phyloP scores from a whole-genome alignment of 495 filamentous ascomycete genomes.

The Monascus purpureus region DNA sequence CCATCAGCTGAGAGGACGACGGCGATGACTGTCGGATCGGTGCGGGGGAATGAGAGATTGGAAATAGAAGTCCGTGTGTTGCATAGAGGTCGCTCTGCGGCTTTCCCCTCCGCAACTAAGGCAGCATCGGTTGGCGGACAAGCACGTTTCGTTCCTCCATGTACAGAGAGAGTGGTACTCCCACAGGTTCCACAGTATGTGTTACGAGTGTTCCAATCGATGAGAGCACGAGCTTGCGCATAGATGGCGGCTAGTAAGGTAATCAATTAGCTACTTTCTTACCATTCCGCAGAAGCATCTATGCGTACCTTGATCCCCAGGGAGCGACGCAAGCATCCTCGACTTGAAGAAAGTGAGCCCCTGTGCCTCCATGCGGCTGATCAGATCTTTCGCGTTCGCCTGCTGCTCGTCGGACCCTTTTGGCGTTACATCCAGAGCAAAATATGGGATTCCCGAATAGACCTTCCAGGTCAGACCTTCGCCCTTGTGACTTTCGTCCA shows the following conservation, averaged over 20 bases:
- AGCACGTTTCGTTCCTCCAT: constrained; percentile 80
- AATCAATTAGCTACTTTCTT: constrained; percentile 6
- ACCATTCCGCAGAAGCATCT: no score
- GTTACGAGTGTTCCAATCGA: constrained; percentile 93
- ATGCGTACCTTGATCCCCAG: constrained; percentile 44
- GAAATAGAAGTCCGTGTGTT: constrained; percentile 50
- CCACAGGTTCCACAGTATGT: constrained; percentile 86
- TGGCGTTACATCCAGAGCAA: constrained; percentile 80
- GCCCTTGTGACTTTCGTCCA: constrained; percentile 53
- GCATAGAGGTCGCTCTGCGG: constrained; percentile 48
- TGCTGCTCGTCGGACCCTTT: constrained; percentile 40
- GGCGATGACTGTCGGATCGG: constrained; percentile 92
- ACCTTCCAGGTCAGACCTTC: constrained; percentile 37
- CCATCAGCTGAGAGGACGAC: constrained; percentile 68
- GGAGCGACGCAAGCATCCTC: constrained; percentile 42
- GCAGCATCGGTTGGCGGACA: constrained; percentile 70
- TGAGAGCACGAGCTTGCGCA: constrained; percentile 75
- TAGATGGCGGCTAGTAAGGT: constrained; percentile 59
- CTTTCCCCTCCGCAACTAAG: constrained; percentile 16
- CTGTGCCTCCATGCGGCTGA: constrained; percentile 42
- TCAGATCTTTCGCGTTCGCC: constrained; percentile 27
- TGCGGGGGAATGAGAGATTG: constrained; percentile 84
- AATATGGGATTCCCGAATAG: constrained; percentile 69
- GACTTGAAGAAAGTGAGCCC: constrained; percentile 46
- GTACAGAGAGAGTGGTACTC: constrained; percentile 65